phyloP scores from a whole-genome alignment of 768 basidiomycete species.

The Lenzites betulinus region DNA sequence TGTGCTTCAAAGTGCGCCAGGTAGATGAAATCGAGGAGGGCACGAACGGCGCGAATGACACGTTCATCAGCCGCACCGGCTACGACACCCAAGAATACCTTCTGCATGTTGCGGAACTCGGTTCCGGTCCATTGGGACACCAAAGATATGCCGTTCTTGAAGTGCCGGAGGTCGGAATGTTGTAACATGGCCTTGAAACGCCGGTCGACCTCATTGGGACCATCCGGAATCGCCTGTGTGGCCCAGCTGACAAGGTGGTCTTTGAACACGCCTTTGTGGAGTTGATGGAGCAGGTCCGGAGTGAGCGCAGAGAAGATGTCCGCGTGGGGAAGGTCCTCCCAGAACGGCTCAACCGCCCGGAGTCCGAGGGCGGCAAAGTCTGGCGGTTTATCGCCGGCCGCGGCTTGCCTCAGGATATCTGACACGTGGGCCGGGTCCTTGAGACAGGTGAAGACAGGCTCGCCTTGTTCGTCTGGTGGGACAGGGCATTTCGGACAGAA shows the following conservation, averaged over 20 bases:
- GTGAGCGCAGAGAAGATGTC: too few species aligned
- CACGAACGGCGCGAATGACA: conserved; percentile 7
- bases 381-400: too few species aligned
- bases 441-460: too few species aligned
- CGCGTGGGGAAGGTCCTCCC: conserved; percentile 39
- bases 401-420: too few species aligned
- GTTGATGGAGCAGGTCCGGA: conserved; percentile 45
- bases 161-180: conserved; percentile 38
- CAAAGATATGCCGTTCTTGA: conserved; percentile 32
- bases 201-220: conserved; percentile 38
- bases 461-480: too few species aligned
- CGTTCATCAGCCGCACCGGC: conserved; percentile 13
- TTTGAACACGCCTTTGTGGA: conserved; percentile 49
- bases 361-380: too few species aligned
- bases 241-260: conserved; percentile 46
- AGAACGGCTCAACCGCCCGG: conserved; percentile 38
- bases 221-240: conserved; percentile 12
- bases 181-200: conserved; percentile 36
- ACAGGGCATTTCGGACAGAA: too few species aligned
- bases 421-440: too few species aligned
- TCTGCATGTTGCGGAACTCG: conserved; percentile 36
- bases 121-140: too few species aligned
- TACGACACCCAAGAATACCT: conserved; percentile 25
- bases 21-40: too few species aligned
- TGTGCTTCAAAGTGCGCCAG: too few species aligned